phyloP scores from a whole-genome alignment of 176 grass and related monocot genomes.

The Cymbopogon citratus region DNA sequence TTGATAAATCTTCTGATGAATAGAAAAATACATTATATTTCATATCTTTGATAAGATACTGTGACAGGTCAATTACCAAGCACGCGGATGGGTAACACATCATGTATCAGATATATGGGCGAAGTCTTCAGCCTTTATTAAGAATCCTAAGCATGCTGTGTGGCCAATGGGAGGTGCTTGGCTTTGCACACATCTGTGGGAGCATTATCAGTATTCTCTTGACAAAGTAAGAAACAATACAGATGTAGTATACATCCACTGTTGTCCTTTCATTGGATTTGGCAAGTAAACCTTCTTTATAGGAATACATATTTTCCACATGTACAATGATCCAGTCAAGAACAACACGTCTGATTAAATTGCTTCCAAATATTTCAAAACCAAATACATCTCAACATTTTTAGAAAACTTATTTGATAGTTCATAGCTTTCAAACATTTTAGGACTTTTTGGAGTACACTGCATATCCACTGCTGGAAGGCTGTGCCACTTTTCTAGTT shows the following conservation, averaged over 20 bases:
- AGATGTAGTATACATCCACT: background rate
- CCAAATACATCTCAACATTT: background rate
- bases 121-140: slow-evolving; percentile 61
- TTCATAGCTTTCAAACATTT: background rate
- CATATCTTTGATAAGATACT: background rate
- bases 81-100: slow-evolving; percentile 66
- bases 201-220: slow-evolving; percentile 63
- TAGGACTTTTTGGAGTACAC: slow-evolving; percentile 60
- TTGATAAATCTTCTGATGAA: background rate
- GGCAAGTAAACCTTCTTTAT: background rate
- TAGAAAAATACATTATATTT: background rate
- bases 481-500: slow-evolving; percentile 63
- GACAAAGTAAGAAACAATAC: slow-evolving; percentile 57
- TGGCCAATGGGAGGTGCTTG: slow-evolving; percentile 94
- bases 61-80: slow-evolving; percentile 69
- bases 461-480: slow-evolving; percentile 70
- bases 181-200: slow-evolving; percentile 82
- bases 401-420: background rate
- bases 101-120: slow-evolving; percentile 82
- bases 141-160: slow-evolving; percentile 47
- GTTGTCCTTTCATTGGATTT: background rate
- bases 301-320: background rate
- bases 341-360: background rate
- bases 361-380: background rate
- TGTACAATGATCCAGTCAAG: background rate